Evolutionary conservation across 345 rosid genomes (phyloP).

Genomic region (Melastoma malabathricum): DNA sequence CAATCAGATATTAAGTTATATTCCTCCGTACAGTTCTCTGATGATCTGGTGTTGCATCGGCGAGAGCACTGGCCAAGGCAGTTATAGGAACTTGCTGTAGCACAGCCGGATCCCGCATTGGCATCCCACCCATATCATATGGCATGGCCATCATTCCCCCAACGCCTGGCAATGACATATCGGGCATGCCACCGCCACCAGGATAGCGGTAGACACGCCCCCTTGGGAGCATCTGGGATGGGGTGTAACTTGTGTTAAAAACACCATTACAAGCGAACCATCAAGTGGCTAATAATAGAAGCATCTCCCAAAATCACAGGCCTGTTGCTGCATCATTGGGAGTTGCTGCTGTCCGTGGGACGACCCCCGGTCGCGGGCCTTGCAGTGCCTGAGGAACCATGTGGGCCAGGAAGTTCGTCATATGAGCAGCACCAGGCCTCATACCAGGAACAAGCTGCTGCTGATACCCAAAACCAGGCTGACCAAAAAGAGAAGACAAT

Average conservation of each 20-base stretch:
- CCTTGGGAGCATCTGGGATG: slow-evolving; percentile 63
- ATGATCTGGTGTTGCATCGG: slow-evolving; percentile 74
- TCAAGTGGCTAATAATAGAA: not conserved
- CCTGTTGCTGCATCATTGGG: slow-evolving; percentile 84
- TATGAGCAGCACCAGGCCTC: slow-evolving; percentile 68
- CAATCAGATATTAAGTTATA: no score
- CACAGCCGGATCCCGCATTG: slow-evolving; percentile 43
- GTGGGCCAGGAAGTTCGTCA: slow-evolving; percentile 74
- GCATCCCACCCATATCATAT: slow-evolving; percentile 53
- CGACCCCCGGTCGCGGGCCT: slow-evolving; percentile 69
- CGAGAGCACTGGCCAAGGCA: slow-evolving; percentile 75
- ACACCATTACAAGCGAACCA: not conserved
- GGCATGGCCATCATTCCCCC: slow-evolving; percentile 69
- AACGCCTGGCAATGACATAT: slow-evolving; percentile 45
- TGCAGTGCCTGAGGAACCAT: slow-evolving; percentile 92
- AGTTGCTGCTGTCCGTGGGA: slow-evolving; percentile 67
- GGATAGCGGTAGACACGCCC: slow-evolving; percentile 66
- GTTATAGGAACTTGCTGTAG: slow-evolving; percentile 69
- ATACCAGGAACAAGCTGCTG: slow-evolving; percentile 91
- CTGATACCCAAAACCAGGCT: slow-evolving; percentile 91
- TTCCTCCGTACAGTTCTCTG: slow-evolving; percentile 58
- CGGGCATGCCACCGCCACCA: slow-evolving; percentile 71
- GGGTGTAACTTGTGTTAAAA: not conserved
- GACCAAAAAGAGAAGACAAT: slow-evolving; percentile 6
- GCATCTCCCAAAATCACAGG: slow-evolving; percentile 7